A percentile compares a stretch with the other conserved stretches of the same genome.
phyloP scores from a whole-genome alignment of 2,329 filamentous ascomycete genomes.

The Mollisiaceae sp. region DNA sequence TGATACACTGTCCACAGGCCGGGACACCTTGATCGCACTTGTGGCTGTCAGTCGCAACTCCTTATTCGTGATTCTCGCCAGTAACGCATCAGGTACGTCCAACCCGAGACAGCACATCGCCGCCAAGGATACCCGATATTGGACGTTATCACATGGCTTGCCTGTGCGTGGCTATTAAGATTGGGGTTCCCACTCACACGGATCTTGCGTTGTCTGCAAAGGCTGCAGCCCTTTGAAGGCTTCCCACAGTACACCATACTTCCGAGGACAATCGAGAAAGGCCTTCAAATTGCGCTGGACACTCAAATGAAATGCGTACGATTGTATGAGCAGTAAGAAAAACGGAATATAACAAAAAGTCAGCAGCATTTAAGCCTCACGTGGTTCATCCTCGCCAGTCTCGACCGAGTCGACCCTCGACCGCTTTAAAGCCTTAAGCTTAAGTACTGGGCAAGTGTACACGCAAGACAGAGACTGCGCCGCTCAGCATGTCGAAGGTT shows the following conservation, averaged over 20 bases:
- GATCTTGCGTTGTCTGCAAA: constrained; percentile 59
- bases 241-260: constrained; percentile 55
- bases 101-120: background rate
- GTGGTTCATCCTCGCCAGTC: background rate
- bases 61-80: constrained; percentile 1
- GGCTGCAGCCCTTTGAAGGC: constrained; percentile 60
- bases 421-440: background rate
- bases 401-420: too few relatives aligned
- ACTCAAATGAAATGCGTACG: background rate
- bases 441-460: background rate
- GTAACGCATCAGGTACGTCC: background rate
- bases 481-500: background rate
- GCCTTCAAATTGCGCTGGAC: background rate
- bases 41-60: constrained; percentile 20
- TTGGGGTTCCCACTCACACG: constrained; percentile 48
- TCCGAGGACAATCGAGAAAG: background rate
- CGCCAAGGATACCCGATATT: background rate
- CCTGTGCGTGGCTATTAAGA: constrained; percentile 1
- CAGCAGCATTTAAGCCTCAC: background rate
- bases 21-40: constrained; percentile 59
- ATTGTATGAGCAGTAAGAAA: background rate
- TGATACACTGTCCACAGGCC: constrained; percentile 58
- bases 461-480: background rate
- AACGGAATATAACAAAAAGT: background rate
- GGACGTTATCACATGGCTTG: constrained; percentile 1